Conservation (phyloP, 371 early-diverging fungal genomes). For the Lichtheimia ramosa region DNA sequence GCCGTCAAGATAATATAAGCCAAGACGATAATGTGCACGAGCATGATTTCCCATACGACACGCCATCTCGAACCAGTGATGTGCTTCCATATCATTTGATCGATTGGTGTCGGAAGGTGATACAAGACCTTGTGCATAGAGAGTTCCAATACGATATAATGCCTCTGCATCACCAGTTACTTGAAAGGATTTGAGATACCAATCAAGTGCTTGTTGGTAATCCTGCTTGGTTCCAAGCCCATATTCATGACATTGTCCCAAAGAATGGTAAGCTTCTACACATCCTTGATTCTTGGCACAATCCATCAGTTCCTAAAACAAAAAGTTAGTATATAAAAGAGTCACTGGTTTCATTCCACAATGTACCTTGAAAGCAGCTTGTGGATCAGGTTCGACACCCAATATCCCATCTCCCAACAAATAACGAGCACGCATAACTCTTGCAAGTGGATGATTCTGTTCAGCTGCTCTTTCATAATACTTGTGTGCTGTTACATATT, state of each 20-base stretch:
- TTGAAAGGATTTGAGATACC: slow-evolving; percentile 39
- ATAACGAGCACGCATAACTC: slow-evolving; percentile 47
- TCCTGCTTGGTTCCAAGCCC: slow-evolving; percentile 47
- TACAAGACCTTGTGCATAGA: slow-evolving; percentile 7
- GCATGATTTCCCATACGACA: slow-evolving; percentile 28
- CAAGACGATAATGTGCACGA: slow-evolving; percentile 32
- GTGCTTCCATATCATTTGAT: slow-evolving; percentile 33
- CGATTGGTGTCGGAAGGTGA: background rate
- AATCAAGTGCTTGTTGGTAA: slow-evolving; percentile 42
- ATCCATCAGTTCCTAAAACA: slow-evolving; percentile 32
- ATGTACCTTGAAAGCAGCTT: slow-evolving; percentile 37
- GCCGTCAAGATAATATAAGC: slow-evolving; percentile 38
- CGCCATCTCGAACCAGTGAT: slow-evolving; percentile 31
- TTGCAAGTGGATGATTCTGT: slow-evolving; percentile 34
- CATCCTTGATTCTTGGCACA: slow-evolving; percentile 40
- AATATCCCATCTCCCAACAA: slow-evolving; percentile 33
- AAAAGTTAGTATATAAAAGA: background rate
- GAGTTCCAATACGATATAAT: slow-evolving; percentile 37
- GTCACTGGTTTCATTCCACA: background rate
- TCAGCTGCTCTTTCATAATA: slow-evolving; percentile 41
- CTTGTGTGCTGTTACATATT: slow-evolving; percentile 46
- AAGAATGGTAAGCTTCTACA: slow-evolving; percentile 35
- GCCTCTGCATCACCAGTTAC: slow-evolving; percentile 40
- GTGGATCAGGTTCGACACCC: slow-evolving; percentile 34
- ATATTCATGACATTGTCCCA: slow-evolving; percentile 47